These are phyloP conservation scores for Echinochloa phyllopogon DNA, from an alignment of 176 grass and related monocot genomes.

Conservation along the genomic window DNA sequence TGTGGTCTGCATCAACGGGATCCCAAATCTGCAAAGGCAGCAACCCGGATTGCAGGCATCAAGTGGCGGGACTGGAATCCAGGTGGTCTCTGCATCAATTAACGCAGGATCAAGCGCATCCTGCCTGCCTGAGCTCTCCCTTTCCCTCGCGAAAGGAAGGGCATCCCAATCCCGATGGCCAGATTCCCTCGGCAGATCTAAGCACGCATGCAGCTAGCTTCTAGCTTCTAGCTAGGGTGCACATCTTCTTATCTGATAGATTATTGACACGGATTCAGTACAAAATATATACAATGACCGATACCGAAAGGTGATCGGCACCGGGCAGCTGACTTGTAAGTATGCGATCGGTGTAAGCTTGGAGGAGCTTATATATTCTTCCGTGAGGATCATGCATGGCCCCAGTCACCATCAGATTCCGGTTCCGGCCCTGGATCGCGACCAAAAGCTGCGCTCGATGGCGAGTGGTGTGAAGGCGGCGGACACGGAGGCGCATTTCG, in stretches of 20 bases:
- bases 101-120: conserved; percentile 39
- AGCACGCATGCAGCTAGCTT: not conserved
- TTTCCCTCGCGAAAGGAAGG: not conserved
- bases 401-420: conserved; percentile 13
- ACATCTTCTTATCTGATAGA: conserved; percentile 7
- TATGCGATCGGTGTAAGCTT: not conserved
- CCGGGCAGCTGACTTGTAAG: not conserved
- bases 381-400: not conserved
- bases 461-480: not conserved
- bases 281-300: not conserved
- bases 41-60: conserved; percentile 35
- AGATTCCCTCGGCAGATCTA: conserved; percentile 30
- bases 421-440: not conserved
- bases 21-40: conserved; percentile 47
- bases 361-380: not conserved
- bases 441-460: not conserved
- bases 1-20: conserved; percentile 31
- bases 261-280: not conserved
- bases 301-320: not conserved
- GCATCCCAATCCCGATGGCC: conserved; percentile 6
- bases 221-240: too few relatives aligned
- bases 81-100: conserved; percentile 37
- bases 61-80: conserved; percentile 46
- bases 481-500: not conserved
- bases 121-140: not conserved